Evolutionary conservation across 2,329 filamentous ascomycete genomes (phyloP).

Genomic region (Colletotrichum sublineola): DNA sequence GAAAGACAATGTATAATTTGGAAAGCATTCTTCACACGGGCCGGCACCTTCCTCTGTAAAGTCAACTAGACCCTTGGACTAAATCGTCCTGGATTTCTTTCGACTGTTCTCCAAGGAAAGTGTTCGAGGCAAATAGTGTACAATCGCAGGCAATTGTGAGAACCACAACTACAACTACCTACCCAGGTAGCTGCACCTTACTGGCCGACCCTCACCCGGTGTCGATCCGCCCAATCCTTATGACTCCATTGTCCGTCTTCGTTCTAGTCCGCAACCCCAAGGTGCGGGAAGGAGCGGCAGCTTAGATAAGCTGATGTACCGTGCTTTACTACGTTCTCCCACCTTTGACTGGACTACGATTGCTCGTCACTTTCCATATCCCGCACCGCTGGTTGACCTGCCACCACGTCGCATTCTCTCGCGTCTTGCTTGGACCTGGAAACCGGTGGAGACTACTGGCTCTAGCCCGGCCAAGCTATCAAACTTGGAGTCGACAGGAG

Average conservation of each 20-base stretch:
- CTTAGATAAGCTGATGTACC: slow-evolving; percentile 1
- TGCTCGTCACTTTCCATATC: slow-evolving; percentile 6
- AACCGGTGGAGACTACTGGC: neutral
- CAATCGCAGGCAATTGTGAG: neutral
- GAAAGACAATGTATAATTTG: neutral
- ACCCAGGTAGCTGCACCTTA: neutral
- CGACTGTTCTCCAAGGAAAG: neutral
- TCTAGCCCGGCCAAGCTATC: neutral
- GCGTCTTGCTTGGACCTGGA: neutral
- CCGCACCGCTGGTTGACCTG: slow-evolving; percentile 2
- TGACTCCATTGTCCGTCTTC: neutral
- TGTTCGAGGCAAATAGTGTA: neutral
- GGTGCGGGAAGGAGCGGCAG: slow-evolving; percentile 3
- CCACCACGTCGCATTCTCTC: slow-evolving; percentile 3
- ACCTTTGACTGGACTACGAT: neutral
- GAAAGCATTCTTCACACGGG: slow-evolving; percentile 24
- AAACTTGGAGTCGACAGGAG: neutral
- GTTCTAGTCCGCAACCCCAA: neutral
- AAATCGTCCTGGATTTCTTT: neutral
- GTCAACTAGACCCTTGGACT: slow-evolving; percentile 1
- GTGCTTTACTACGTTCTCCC: neutral
- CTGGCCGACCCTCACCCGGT: neutral
- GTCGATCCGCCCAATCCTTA: slow-evolving; percentile 3
- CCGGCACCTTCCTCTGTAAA: slow-evolving; percentile 17
- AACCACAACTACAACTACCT: neutral